Base-by-base conservation (phyloP, 768 basidiomycete species). In the Clavulina sp. region DNA sequence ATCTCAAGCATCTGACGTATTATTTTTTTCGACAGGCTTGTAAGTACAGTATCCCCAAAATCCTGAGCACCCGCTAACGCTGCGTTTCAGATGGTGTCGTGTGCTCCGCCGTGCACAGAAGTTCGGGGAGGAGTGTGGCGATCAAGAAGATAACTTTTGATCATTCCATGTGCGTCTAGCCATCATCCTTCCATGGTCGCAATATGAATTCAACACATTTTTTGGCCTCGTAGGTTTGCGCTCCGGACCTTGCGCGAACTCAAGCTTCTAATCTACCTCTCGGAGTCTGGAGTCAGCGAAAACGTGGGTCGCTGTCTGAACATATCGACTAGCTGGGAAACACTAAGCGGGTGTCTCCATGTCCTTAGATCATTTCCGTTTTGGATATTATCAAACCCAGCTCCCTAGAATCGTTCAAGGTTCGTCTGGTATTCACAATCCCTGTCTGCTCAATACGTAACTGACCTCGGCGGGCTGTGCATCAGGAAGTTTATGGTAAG, bases 61-160 rank as follows among this genome's bases (percentile, higher is more conserved):
- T 21, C 36, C 36, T 38, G 13, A 13, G 13, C 21, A 13, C 36
- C 13, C 21, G 21, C 36, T 38, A 21, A 38, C 13, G 13, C 21
- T 38, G 1, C 36, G 36, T 21, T 16, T 16, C 88, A 13, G 93
- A 93, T 66, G 92, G 91, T 34, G 78, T 92, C 61, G 92, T 95
- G 41, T 81, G 81, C 61, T 83, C 83, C 44, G 88, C 89, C 4
- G 66, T 85, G 5, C 87, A 93, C 63, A 64, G 73, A 49, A 75
- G 83, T 0, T 81, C 80, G 0, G 78, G 80, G 41, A 75, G 84
- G 40, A 84, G 80, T 67, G 92, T 97, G 44, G 92, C 92, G 30
- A 95, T 96, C 64, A 96, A 96, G 67, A 83, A 85, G 58, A 95
- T 97, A 63, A 79, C 92, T 0, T 95, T 96, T 59, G 88, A 91